These are phyloP conservation scores for Xylogone sp. DNA, from an alignment of 2,329 filamentous ascomycete species.

Conservation along the genomic window DNA sequence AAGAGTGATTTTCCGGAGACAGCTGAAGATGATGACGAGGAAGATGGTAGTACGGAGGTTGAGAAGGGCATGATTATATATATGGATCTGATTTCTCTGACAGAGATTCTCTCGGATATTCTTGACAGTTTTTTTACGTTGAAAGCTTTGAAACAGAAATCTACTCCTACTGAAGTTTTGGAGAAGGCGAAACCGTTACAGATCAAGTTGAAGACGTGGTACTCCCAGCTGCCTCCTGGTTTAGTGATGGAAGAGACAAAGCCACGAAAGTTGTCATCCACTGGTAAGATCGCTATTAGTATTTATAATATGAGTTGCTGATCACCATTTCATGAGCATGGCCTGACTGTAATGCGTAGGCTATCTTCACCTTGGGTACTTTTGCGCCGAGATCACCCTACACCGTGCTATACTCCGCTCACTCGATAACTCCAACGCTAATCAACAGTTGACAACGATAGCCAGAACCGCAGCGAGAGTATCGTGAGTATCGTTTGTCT, in stretches of 20 bases:
- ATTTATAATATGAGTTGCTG: no score
- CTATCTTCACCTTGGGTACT: conserved; percentile 47
- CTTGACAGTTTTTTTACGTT: conserved; percentile 43
- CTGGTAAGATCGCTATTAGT: conserved; percentile 12
- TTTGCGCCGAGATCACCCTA: conserved; percentile 46
- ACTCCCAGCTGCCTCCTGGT: conserved; percentile 37
- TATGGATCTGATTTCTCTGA: conserved; percentile 45
- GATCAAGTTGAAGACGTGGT: conserved; percentile 43
- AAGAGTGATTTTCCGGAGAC: conserved; percentile 39
- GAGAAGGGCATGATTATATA: conserved; percentile 44
- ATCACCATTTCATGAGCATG: no score
- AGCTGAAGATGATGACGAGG: conserved; percentile 20
- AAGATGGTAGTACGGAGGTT: conserved; percentile 36
- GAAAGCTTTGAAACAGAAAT: conserved; percentile 4
- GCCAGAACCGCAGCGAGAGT: no score
- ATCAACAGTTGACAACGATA: no score
- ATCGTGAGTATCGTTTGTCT: conserved; percentile 33
- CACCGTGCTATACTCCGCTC: conserved; percentile 44
- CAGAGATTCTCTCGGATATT: conserved; percentile 48
- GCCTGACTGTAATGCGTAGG: conserved; percentile 21
- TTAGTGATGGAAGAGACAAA: conserved; percentile 40
- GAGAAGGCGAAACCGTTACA: conserved; percentile 45
- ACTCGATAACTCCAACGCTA: conserved; percentile 32
- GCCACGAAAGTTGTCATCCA: conserved; percentile 36
- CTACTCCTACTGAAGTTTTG: conserved; percentile 28